Evolutionary conservation across 2,329 filamentous ascomycete species (phyloP).

Genomic region (Phyllosticta citrichinensis): DNA sequence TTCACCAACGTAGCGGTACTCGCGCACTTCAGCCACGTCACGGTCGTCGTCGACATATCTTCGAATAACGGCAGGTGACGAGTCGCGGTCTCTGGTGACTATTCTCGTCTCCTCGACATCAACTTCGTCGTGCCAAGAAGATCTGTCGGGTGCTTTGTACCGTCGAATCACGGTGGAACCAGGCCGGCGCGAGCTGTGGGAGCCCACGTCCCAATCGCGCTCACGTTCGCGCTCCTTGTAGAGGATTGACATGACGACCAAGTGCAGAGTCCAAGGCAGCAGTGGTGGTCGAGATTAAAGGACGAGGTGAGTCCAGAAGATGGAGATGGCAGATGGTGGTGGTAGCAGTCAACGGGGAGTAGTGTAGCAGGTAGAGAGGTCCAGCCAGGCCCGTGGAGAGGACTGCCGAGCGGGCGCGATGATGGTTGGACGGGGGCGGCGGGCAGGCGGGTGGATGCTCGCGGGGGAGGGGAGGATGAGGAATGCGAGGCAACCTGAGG

Average conservation of each 20-base stretch:
- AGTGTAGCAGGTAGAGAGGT: neutral
- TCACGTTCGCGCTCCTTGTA: constrained; percentile 35
- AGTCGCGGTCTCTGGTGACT: constrained; percentile 23
- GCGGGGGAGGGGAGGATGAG: neutral
- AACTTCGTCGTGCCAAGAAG: constrained; percentile 32
- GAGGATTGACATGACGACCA: constrained; percentile 34
- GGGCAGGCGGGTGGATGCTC: neutral
- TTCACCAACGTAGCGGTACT: constrained; percentile 26
- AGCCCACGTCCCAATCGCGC: constrained; percentile 33
- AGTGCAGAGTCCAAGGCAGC: neutral
- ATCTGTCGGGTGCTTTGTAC: constrained; percentile 47
- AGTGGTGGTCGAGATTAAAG: neutral
- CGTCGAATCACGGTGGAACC: constrained; percentile 49
- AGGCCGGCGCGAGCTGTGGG: constrained; percentile 21
- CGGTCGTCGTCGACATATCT: constrained; percentile 12
- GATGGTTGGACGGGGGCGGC: neutral
- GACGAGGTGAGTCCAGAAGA: neutral
- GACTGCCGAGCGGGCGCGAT: neutral
- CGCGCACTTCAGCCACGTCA: constrained; percentile 21
- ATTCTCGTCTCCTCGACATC: constrained; percentile 39
- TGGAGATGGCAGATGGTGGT: neutral
- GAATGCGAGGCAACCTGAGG: neutral
- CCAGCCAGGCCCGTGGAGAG: neutral
- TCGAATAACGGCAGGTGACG: neutral
- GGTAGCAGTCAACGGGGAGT: neutral